Evolutionary conservation across 176 grass and related monocot genomes (phyloP).

Genomic region (Cenchrus fungigraminus): DNA sequence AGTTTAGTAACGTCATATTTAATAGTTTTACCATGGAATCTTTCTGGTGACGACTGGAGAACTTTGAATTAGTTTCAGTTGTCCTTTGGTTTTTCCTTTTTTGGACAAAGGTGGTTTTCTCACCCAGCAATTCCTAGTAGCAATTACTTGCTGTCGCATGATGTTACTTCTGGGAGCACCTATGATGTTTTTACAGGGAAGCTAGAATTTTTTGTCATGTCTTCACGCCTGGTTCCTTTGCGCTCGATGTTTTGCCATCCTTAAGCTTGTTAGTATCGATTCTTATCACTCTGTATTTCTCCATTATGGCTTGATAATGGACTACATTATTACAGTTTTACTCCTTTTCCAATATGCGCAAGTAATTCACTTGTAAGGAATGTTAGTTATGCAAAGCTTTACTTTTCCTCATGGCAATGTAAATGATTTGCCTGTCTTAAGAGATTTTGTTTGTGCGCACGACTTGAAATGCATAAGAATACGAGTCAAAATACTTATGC

Average conservation of each 20-base stretch:
- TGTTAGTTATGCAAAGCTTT: constrained; percentile 2
- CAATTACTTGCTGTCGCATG: background rate
- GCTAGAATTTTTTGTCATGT: background rate
- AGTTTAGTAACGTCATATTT: no score
- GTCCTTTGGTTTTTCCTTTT: background rate
- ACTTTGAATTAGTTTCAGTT: background rate
- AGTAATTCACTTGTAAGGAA: constrained; percentile 24
- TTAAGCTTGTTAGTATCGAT: background rate
- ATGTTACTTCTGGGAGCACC: background rate
- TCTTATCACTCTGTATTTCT: background rate
- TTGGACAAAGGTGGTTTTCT: background rate
- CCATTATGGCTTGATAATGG: background rate
- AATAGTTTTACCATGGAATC: no score
- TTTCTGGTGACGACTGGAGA: background rate
- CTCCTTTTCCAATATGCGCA: background rate
- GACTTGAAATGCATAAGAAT: background rate
- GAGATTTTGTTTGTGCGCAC: background rate
- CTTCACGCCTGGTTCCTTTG: background rate
- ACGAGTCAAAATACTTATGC: background rate
- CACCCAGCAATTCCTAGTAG: background rate
- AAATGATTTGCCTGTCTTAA: background rate
- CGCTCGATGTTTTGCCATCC: constrained; percentile 1
- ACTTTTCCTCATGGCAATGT: constrained; percentile 7
- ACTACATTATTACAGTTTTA: background rate
- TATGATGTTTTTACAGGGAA: background rate